Evolutionary conservation across 305 asterid genomes (phyloP), one percentile per base, ranked within the genome.

Genomic region (Nicotiana rustica): DNA sequence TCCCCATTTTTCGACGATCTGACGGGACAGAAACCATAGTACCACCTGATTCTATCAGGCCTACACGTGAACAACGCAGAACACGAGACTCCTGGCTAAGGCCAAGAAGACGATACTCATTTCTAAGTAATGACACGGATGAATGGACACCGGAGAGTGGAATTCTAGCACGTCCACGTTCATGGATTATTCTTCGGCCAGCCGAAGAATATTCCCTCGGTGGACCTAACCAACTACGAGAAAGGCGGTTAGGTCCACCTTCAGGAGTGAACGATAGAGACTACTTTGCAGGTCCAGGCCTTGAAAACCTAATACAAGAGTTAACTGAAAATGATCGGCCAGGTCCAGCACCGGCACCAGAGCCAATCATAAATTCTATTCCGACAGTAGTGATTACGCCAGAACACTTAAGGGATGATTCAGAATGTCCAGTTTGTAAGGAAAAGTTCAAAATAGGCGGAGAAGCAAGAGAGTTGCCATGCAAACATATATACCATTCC

Each of bases 361-460:
- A 91, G 75, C 86, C 95, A 6, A 80, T 31, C 0, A 96, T 96
- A 61, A 47, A 88, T 73, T 83, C 86, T 13, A 85, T 96, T 44
- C 97, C 98, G 0, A 90, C 86, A 0, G 88, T 95, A 1, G 91
- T 81, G 82, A 85, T 96, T 17, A 85, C 84, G 0, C 85, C 90
- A 52, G 81, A 82, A 56, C 99, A 96, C 87, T 79, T 96, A 89
- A 84, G 81, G 17, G 87, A 77, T 6, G 93, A 88, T 80, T 77
- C 95, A 0, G 96, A 93, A 71, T 96, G 99, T 83, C 93, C 99
- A 0, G 98, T 96, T 47, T 96, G 99, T 87, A 94, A 92, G 86
- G 99, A 96, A 79, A 96, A 92, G 59, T 86, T 96, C 49, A 78
- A 89, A 19, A 81, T 92, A 3, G 80, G 80, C 10, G 99, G 96